Conservation (phyloP, 2,329 filamentous ascomycete species). For the Sporothrix protearum region DNA sequence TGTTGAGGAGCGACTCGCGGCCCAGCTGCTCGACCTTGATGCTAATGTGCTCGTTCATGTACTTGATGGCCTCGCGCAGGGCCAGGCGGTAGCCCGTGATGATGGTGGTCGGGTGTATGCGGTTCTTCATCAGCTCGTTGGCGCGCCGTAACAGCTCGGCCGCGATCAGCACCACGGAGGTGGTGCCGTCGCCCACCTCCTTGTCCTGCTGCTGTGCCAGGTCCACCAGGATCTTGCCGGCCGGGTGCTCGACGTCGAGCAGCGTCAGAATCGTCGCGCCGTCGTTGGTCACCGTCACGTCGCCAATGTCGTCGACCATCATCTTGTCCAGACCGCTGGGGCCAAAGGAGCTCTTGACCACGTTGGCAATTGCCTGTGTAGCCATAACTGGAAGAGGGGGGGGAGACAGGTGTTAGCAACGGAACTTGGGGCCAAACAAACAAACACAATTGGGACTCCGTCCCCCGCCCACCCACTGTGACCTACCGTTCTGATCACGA, state of each 20-base stretch:
- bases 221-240: slow-evolving; percentile 97
- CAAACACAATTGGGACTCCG: not conserved
- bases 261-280: slow-evolving; percentile 94
- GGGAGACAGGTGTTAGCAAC: not conserved
- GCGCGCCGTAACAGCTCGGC: slow-evolving; percentile 88
- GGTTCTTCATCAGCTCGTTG: slow-evolving; percentile 99
- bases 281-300: slow-evolving; percentile 98
- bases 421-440: not conserved
- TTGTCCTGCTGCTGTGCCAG: slow-evolving; percentile 98
- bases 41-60: slow-evolving; percentile 98
- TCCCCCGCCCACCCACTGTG: not conserved
- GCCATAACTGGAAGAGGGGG: slow-evolving; percentile 74
- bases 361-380: slow-evolving; percentile 96
- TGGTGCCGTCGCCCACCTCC: slow-evolving; percentile 97
- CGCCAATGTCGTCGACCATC: slow-evolving; percentile 97
- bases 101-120: slow-evolving; percentile 98
- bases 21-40: slow-evolving; percentile 91
- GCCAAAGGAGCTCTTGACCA: slow-evolving; percentile 97
- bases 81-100: slow-evolving; percentile 97
- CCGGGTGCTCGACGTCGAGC: slow-evolving; percentile 95
- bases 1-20: slow-evolving; percentile 84
- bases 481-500: slow-evolving; percentile 85
- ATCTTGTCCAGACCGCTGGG: slow-evolving; percentile 98
- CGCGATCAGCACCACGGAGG: slow-evolving; percentile 94
- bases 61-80: slow-evolving; percentile 92